Evolutionary conservation across 2,329 filamentous ascomycete species (phyloP).

Genomic region (Nakataea oryzae): DNA sequence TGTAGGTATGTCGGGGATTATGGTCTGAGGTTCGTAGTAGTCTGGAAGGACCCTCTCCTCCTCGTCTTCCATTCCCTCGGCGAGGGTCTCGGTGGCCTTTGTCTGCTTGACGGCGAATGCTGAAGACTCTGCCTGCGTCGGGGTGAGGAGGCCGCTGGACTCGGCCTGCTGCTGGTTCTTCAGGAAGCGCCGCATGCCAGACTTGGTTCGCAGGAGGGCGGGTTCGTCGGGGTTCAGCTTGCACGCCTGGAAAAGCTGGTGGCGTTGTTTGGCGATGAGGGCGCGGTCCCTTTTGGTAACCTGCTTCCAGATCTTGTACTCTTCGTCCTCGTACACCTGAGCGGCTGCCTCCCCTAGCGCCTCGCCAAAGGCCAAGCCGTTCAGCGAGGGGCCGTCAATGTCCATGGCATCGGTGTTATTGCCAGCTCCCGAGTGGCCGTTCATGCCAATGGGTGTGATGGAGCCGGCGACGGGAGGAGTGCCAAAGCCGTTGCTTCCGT

Average conservation of each 20-base stretch:
- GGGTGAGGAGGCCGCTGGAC: conserved; percentile 28
- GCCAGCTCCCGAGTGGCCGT: conserved; percentile 54
- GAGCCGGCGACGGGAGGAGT: conserved; percentile 74
- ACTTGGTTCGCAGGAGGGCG: conserved; percentile 73
- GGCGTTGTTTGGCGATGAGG: conserved; percentile 71
- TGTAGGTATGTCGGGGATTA: conserved; percentile 72
- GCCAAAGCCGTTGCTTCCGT: conserved; percentile 75
- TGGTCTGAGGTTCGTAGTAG: conserved; percentile 83
- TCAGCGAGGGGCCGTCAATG: conserved; percentile 65
- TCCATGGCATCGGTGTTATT: conserved; percentile 83
- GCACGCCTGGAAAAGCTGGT: conserved; percentile 75
- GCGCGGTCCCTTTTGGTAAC: conserved; percentile 95
- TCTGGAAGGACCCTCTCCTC: conserved; percentile 79
- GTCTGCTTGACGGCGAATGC: conserved; percentile 37
- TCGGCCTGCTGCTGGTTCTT: conserved; percentile 66
- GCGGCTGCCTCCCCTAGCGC: conserved; percentile 58
- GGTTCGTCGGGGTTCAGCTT: conserved; percentile 81
- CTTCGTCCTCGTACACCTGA: conserved; percentile 79
- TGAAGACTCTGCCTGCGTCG: conserved; percentile 28
- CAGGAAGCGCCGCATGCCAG: conserved; percentile 81
- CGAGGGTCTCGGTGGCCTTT: conserved; percentile 59
- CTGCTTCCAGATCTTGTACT: conserved; percentile 98
- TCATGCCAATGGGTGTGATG: conserved; percentile 62
- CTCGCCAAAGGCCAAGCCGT: conserved; percentile 52
- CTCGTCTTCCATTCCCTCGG: conserved; percentile 89